Conservation (phyloP, 2,329 filamentous ascomycete species). For the Balansia obtecta region DNA sequence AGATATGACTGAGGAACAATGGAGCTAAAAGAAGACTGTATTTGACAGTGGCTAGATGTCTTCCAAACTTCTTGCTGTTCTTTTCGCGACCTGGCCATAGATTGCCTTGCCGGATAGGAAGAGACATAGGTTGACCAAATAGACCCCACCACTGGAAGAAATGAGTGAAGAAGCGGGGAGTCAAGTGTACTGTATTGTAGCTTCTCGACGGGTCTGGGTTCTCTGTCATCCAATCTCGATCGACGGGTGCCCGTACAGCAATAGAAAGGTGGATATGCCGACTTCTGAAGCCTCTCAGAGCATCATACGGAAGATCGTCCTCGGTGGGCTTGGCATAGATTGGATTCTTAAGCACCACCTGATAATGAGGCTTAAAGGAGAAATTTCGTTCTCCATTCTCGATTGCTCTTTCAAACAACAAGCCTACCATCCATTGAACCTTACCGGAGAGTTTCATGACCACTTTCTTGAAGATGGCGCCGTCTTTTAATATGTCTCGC, state of each 20-base stretch:
- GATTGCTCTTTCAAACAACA: conserved; percentile 83
- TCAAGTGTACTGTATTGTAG: conserved; percentile 93
- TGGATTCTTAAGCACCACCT: conserved; percentile 75
- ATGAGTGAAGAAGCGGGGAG: conserved; percentile 92
- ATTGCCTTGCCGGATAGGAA: conserved; percentile 83
- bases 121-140: conserved; percentile 86
- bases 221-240: conserved; percentile 72
- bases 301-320: conserved; percentile 58
- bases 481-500: conserved; percentile 54
- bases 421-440: conserved; percentile 80
- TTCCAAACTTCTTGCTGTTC: conserved; percentile 95
- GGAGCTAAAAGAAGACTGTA: conserved; percentile 89
- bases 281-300: conserved; percentile 93
- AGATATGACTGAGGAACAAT: conserved; percentile 89
- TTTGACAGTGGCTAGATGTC: conserved; percentile 96
- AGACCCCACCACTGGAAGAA: conserved; percentile 98
- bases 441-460: conserved; percentile 97
- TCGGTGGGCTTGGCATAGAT: conserved; percentile 52
- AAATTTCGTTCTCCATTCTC: conserved; percentile 64
- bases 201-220: conserved; percentile 68
- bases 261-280: conserved; percentile 94
- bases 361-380: conserved; percentile 83
- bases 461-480: conserved; percentile 92
- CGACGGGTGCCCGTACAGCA: conserved; percentile 74
- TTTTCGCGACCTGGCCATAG: conserved; percentile 90